These are phyloP conservation scores for Lachnum nothofagi DNA, from an alignment of 2,329 filamentous ascomycete genomes.

Conservation along the genomic window DNA sequence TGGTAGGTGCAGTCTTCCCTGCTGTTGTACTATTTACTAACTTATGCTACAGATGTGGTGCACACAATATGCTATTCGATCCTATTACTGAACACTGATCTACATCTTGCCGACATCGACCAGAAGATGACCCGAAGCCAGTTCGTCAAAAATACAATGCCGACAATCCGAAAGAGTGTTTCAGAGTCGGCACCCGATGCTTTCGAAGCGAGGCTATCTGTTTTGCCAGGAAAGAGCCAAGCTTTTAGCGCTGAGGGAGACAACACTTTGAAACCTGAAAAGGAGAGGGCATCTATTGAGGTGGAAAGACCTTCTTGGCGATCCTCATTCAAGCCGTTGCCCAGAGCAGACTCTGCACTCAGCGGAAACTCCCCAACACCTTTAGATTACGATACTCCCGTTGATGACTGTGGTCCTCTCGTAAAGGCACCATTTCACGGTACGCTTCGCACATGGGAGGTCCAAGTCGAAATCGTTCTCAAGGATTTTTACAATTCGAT, in stretches of 20 bases:
- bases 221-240: conserved; percentile 40
- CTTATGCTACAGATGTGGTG: conserved; percentile 64
- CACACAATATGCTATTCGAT: conserved; percentile 97
- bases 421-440: conserved; percentile 75
- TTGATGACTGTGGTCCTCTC: conserved; percentile 65
- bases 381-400: conserved; percentile 33
- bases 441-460: conserved; percentile 74
- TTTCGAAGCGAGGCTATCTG: conserved; percentile 51
- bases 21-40: conserved; percentile 10
- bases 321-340: conserved; percentile 30
- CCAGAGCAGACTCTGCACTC: conserved; percentile 24
- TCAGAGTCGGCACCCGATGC: conserved; percentile 65
- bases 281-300: conserved; percentile 30
- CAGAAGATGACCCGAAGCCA: conserved; percentile 93
- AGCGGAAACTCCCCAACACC: conserved; percentile 38
- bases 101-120: conserved; percentile 92
- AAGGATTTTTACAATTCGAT: conserved; percentile 92
- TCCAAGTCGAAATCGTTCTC: conserved; percentile 81
- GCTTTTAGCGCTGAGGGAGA: conserved; percentile 25
- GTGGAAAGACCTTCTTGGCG: conserved; percentile 31
- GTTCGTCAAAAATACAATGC: conserved; percentile 94
- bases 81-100: conserved; percentile 89
- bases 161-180: conserved; percentile 74
- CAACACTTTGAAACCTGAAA: conserved; percentile 18
- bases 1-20: conserved; percentile 49